Conservation (phyloP, 2,329 filamentous ascomycete genomes). For the Botryotinia globosa region DNA sequence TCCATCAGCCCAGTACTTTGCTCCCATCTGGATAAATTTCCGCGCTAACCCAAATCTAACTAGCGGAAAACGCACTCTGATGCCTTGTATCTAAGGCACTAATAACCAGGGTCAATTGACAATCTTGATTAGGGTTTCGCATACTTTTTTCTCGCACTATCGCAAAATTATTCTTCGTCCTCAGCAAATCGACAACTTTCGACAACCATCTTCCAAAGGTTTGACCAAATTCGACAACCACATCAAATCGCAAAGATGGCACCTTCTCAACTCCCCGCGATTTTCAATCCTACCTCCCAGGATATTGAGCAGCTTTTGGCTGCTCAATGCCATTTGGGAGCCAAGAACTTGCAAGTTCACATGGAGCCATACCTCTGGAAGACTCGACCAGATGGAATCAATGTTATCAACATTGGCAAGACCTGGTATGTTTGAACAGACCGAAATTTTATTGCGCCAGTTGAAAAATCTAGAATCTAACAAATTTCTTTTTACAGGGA, state of each 20-base stretch:
- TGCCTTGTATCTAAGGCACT: not conserved
- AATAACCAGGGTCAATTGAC: not conserved
- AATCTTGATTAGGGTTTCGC: constrained; percentile 24
- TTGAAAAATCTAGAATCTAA: constrained; percentile 99
- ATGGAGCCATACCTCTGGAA: constrained; percentile 99
- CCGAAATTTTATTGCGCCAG: not conserved
- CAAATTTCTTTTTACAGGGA: constrained; percentile 69
- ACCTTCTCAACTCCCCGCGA: constrained; percentile 86
- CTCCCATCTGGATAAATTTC: constrained; percentile 21
- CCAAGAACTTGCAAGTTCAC: constrained; percentile 99
- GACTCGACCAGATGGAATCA: constrained; percentile 97
- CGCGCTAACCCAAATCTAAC: constrained; percentile 30
- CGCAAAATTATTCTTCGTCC: constrained; percentile 19
- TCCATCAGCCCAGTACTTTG: not conserved
- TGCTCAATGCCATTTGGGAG: constrained; percentile 93
- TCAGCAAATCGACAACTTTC: constrained; percentile 30
- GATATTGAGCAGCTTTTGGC: constrained; percentile 99
- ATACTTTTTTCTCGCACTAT: constrained; percentile 20
- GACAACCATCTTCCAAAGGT: constrained; percentile 20
- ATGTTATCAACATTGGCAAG: constrained; percentile 99
- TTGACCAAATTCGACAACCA: constrained; percentile 36
- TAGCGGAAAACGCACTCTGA: constrained; percentile 25
- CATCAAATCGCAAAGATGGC: constrained; percentile 77
- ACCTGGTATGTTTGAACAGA: constrained; percentile 70
- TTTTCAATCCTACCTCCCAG: constrained; percentile 93